Base-by-base conservation (phyloP, 2,329 filamentous ascomycete species). In the Gremmenia infestans region DNA sequence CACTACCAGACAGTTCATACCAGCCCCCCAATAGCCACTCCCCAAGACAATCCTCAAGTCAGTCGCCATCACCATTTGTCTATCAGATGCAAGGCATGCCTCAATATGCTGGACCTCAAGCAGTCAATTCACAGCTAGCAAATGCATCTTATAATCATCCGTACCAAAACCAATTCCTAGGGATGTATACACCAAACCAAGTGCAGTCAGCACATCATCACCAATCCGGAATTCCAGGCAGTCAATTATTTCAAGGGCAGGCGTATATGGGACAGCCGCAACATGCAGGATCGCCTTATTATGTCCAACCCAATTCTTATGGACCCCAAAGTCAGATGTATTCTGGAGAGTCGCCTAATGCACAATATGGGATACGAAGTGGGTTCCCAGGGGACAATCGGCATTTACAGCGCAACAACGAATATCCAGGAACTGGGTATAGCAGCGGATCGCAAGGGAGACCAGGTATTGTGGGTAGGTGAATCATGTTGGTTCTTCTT, bases 401-500 rank as follows among this genome's bases (percentile, higher is more conserved):
- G 17, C 52, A 65, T 42, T 12, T 28, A 28, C 56, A 59, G n/a
- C 59, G 55, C 8, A 56, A 49, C 48, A 54, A 47, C 25, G 56
- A 64, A 15, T 59, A 58, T 53, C 42, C 58, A 15, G 48, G 50
- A 11, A 50, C 49, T 32, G 19, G 50, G 43, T 50, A 54, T 5
- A 52, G 51, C 37, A 43, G 53, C 37, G 50, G 23, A 35, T 22
- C 25, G 40, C 43, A 54, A 23, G 61, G 53, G 23, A 60, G 60
- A 49, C 48, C 59, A 42, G 58, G 52, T 48, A 66, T 60, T 28
- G 56, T 60, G 53, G 65, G 72, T 74, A 65, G 60, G 69, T 45
- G 19, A 14, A 45, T 8, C 17, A 22, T 12, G 1, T 45, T 48
- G 9, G 23, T n/a, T 22, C 14, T 42, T 6, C 39, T n/a, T 11